Percentiles rank a stretch among this genome's conserved stretches.
These are phyloP conservation scores for Blastocystis hominis DNA, from an alignment of 352 stramenopile genomes.

Conservation along the genomic window DNA sequence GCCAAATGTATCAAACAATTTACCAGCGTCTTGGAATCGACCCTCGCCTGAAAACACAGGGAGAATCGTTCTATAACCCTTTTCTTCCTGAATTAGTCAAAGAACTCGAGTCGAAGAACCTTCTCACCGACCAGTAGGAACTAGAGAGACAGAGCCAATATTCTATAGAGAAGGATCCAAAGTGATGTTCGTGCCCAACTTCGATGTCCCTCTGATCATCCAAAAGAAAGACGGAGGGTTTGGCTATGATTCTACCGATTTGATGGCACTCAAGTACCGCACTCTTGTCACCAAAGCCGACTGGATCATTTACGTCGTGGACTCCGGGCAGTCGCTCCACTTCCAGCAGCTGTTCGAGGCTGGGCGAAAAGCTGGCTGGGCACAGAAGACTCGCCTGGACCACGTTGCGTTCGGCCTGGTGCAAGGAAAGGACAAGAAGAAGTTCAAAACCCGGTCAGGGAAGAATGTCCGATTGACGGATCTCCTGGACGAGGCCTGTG, in stretches of 20 bases:
- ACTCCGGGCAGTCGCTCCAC: conserved; percentile 77
- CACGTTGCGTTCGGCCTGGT: conserved; percentile 82
- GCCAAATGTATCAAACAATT: conserved; percentile 77
- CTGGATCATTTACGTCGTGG: conserved; percentile 79
- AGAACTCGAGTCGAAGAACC: conserved; percentile 77
- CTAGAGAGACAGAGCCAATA: no score
- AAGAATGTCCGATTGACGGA: conserved; percentile 96
- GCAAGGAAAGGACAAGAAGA: conserved; percentile 79
- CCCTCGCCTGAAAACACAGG: conserved; percentile 69
- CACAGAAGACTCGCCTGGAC: conserved; percentile 66
- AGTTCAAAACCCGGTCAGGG: conserved; percentile 94
- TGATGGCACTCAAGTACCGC: conserved; percentile 78
- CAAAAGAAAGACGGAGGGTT: conserved; percentile 80
- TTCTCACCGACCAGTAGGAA: conserved; percentile 78
- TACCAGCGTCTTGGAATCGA: conserved; percentile 75
- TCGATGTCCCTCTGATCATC: conserved; percentile 75
- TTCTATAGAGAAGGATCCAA: conserved; percentile 78
- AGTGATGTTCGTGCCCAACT: conserved; percentile 75
- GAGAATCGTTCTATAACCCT: conserved; percentile 83
- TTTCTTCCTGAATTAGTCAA: conserved; percentile 78
- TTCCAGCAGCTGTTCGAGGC: conserved; percentile 78
- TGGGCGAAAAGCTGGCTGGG: conserved; percentile 69
- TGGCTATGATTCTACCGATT: conserved; percentile 83
- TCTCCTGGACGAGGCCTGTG: conserved; percentile 92
- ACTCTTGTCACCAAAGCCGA: conserved; percentile 67